Base-by-base conservation (phyloP, 2,329 filamentous ascomycete species). In the Beauveria medogensis region DNA sequence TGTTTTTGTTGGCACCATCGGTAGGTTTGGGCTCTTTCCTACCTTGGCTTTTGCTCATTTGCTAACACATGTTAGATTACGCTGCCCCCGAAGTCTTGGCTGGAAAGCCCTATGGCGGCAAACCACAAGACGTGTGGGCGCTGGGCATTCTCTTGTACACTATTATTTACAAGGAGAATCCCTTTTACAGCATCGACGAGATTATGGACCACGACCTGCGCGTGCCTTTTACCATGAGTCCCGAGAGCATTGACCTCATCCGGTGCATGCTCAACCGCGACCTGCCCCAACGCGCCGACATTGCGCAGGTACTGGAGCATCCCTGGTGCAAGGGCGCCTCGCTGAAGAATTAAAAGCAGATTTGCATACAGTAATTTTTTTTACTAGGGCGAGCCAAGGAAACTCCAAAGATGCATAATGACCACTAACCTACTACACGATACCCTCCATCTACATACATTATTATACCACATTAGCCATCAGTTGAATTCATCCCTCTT, bases 111-210 rank as follows among this genome's bases (percentile, higher is more conserved):
- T 99, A 99, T 75, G 85, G 89, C 66, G 94, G 94, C 70, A 96
- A 95, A 75, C 93, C 96, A 73, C 94, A 99, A 78, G 94, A 99
- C 70, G 92, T 99, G 34, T 99, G 94, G 94, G 94, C 94, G 1
- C 82, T 99, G 18, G 94, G 94, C 26, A 97, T 99, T 69, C 82
- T 99, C 28, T 84, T 99, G 16, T 99, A 99, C 78, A 99, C 94
- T 30, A 97, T 99, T 70, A 89, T 97, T 70, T 99, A 99, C 82
- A 99, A 97, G 77, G 94, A 99, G 77, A 99, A 99, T 71, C 93
- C 94, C 0, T 99, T 97, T 74, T 97, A 97, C 81, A 95, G 90
- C 74, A 94, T 97, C 69, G 94, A 99, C 73, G 94, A 99, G 79
- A 99, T 99, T 70, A 95, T 97, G 84, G 94, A 99, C 72, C 92